A percentile compares a stretch with the other conserved stretches of the same genome.
Conservation (phyloP, 495 filamentous ascomycete genomes). For the Neurospora sp. region DNA sequence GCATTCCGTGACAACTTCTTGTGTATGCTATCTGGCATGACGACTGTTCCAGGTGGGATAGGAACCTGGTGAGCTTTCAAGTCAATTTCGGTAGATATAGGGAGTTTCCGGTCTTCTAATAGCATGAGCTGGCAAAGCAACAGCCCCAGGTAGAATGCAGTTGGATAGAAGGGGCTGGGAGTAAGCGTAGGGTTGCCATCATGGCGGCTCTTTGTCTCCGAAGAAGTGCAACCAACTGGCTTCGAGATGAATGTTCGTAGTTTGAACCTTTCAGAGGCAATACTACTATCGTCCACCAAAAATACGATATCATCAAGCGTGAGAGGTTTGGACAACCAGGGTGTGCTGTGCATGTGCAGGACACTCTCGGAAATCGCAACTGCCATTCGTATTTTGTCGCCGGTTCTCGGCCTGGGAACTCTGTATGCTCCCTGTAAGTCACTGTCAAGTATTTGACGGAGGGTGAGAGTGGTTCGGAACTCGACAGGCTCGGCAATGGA, state of each 20-base stretch:
- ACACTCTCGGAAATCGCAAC: slow-evolving; percentile 7
- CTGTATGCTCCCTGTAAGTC: neutral
- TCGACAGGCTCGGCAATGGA: neutral
- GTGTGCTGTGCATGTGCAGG: slow-evolving; percentile 6
- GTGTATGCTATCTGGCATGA: neutral
- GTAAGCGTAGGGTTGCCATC: neutral
- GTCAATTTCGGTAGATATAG: neutral
- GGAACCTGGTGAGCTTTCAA: neutral
- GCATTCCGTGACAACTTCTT: neutral
- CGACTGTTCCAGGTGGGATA: neutral
- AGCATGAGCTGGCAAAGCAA: slow-evolving; percentile 4
- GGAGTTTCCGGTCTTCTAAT: neutral
- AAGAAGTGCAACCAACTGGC: neutral
- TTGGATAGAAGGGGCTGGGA: neutral
- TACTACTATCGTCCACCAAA: neutral
- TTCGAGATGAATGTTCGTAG: neutral
- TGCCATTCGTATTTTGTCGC: slow-evolving; percentile 6
- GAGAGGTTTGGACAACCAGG: slow-evolving; percentile 4
- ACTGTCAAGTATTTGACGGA: slow-evolving; percentile 2
- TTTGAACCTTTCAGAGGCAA: neutral
- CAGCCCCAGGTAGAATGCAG: slow-evolving; percentile 2
- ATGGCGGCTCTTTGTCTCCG: neutral
- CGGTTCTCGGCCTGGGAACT: neutral
- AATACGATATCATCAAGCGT: slow-evolving; percentile 10
- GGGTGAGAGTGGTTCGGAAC: neutral